Conservation (phyloP, 2,329 filamentous ascomycete species). For the Pseudogymnoascus sp. region DNA sequence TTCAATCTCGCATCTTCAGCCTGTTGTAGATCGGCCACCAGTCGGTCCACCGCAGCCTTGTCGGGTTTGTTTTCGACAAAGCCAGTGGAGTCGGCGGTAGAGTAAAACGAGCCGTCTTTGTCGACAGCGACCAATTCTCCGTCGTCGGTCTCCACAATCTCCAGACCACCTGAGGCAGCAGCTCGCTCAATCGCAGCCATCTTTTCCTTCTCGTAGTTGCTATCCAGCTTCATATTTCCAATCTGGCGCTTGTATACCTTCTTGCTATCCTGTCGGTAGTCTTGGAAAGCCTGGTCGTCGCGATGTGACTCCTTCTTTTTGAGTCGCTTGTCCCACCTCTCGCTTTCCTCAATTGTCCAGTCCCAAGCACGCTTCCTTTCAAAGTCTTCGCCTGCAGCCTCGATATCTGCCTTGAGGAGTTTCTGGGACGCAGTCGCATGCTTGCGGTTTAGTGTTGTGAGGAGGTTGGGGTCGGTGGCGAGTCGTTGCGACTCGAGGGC, state of each 20-base stretch:
- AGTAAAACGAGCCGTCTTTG: conserved; percentile 83
- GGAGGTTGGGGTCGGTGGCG: conserved; percentile 65
- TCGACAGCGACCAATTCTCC: conserved; percentile 93
- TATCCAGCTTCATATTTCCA: conserved; percentile 62
- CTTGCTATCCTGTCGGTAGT: conserved; percentile 77
- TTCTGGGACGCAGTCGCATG: conserved; percentile 87
- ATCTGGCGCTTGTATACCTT: conserved; percentile 94
- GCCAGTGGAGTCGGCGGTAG: conserved; percentile 71
- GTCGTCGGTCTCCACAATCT: conserved; percentile 91
- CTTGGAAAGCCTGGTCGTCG: conserved; percentile 82
- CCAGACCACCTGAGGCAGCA: conserved; percentile 72
- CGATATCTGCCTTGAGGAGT: conserved; percentile 82
- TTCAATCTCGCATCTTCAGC: conserved; percentile 80
- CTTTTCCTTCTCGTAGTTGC: conserved; percentile 81
- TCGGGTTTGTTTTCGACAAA: conserved; percentile 82
- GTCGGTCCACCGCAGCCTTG: conserved; percentile 75
- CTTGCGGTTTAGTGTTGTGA: conserved; percentile 72
- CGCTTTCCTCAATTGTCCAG: conserved; percentile 92
- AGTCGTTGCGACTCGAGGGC: conserved; percentile 74
- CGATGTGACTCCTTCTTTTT: conserved; percentile 75
- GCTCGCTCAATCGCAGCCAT: conserved; percentile 76
- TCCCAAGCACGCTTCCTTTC: conserved; percentile 98
- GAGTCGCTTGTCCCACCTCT: conserved; percentile 85
- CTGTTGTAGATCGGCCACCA: conserved; percentile 79
- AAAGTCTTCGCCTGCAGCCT: conserved; percentile 80